Base-by-base conservation (phyloP, 1,284 basidiomycete genomes). In the Pyrrhoderma noxium region DNA sequence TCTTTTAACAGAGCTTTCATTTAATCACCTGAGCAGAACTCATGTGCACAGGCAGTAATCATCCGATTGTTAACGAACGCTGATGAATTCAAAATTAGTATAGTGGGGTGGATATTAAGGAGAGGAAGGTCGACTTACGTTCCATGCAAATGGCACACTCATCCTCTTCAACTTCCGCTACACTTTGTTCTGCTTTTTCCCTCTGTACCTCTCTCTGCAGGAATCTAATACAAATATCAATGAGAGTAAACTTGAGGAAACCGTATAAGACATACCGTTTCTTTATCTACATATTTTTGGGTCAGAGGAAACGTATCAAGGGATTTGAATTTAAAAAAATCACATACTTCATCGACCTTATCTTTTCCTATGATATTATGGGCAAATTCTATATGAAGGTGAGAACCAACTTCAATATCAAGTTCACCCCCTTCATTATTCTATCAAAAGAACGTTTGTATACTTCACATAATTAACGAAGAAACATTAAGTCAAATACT, bases 41-140 rank as follows among this genome's bases (percentile, higher is more conserved):
- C 77, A 55, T 85, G 80, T 2, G 77, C 74, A 54, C 82, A 84
- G 0, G 64, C 62, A 9, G 84, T 65, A 3, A 84, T 61, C 2
- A 76, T 70, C 0, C 76, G 77, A 54, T 67, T 79, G 52, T 74
- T 67, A 21, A 67, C 66, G 38, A 72, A 60, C 47, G 57, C 47
- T 74, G 51, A 76, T 43, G 11, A 19, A 2, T 37, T 25, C 47
- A 18, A 44, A 19, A 34, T 55, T 42, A 31, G 44, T 36, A 43
- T 45, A 16, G 16, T 16, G 19, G 19, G 21, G 34, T 21, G 7
- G 14, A 31, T 5, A 5, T 11, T 5, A 5, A 31, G 27, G 11
- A 31, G 11, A 34, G 49, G 25, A 2, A 2, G 60, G 72, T 45
- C 58, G 18, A 47, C 50, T 49, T 40, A 60, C 61, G 50, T 38